Evolutionary conservation across 2,329 filamentous ascomycete species (phyloP).

Genomic region (Scytalidium lignicola): DNA sequence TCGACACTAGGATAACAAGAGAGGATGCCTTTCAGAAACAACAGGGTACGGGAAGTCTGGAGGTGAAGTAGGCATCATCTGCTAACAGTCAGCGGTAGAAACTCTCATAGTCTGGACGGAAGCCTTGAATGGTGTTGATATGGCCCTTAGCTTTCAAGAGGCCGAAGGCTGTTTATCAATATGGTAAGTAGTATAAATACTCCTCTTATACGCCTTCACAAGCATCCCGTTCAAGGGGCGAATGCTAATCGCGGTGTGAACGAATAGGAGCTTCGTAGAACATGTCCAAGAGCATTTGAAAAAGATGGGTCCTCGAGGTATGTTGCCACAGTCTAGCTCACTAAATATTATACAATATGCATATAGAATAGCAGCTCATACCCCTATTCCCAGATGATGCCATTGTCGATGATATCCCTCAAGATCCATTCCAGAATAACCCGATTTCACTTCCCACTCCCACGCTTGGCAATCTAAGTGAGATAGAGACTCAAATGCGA

Average conservation of each 20-base stretch:
- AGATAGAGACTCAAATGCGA: conserved; percentile 82
- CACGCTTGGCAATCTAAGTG: conserved; percentile 73
- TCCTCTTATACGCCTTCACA: too few species aligned
- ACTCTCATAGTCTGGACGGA: conserved; percentile 99
- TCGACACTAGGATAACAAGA: conserved; percentile 86
- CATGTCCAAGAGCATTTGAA: conserved; percentile 74
- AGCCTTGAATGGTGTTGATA: conserved; percentile 74
- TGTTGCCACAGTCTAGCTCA: conserved; percentile 13
- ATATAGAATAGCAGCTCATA: conserved; percentile 19
- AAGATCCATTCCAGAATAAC: conserved; percentile 59
- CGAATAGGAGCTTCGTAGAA: conserved; percentile 79
- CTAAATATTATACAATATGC: not conserved
- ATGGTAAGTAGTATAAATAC: conserved; percentile 55
- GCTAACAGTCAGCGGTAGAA: conserved; percentile 50
- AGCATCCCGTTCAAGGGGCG: not conserved
- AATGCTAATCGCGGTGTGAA: conserved; percentile 5
- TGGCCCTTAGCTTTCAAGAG: conserved; percentile 98
- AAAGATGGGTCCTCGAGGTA: conserved; percentile 59
- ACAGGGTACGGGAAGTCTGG: conserved; percentile 61
- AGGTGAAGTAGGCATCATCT: conserved; percentile 21
- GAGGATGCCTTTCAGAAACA: conserved; percentile 98
- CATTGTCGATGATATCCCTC: conserved; percentile 76
- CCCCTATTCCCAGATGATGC: conserved; percentile 60
- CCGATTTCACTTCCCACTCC: conserved; percentile 72
- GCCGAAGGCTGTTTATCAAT: conserved; percentile 88